Percentiles rank a stretch among this genome's conserved stretches.
These are phyloP conservation scores for Beauveria bassiana DNA, from an alignment of 2,329 filamentous ascomycete genomes.

Conservation along the genomic window DNA sequence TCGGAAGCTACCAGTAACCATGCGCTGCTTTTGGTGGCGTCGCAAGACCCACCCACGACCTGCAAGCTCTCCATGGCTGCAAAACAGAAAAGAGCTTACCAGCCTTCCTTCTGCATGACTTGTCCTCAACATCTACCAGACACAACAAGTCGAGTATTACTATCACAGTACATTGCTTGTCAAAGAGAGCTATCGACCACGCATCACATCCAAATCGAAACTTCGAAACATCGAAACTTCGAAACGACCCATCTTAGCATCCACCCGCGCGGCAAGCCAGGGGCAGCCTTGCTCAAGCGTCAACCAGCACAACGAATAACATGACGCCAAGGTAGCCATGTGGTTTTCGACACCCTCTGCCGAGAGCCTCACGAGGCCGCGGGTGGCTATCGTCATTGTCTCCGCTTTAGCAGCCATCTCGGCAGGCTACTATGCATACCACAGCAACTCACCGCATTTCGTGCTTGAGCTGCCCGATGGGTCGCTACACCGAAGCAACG, in stretches of 20 bases:
- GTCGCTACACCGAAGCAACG: constrained; percentile 57
- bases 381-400: constrained; percentile 47
- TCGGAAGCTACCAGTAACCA: constrained; percentile 1
- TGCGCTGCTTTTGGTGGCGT: neutral
- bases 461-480: constrained; percentile 17
- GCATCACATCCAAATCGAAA: neutral
- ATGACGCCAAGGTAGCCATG: constrained; percentile 34
- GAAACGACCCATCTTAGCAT: neutral
- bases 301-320: constrained; percentile 14
- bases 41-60: constrained; percentile 9
- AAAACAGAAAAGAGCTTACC: neutral
- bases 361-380: constrained; percentile 47
- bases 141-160: neutral
- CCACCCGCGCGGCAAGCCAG: neutral
- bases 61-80: constrained; percentile 10
- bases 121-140: neutral
- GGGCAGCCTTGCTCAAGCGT: neutral
- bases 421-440: constrained; percentile 52
- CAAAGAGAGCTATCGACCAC: too few relatives aligned
- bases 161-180: neutral
- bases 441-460: constrained; percentile 22
- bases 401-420: constrained; percentile 50
- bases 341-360: constrained; percentile 40
- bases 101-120: neutral
- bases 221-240: neutral